Percentiles rank a stretch among this genome's conserved stretches.
Conservation (phyloP, 2,329 filamentous ascomycete species). For the Ceratocystis eucalypticola region DNA sequence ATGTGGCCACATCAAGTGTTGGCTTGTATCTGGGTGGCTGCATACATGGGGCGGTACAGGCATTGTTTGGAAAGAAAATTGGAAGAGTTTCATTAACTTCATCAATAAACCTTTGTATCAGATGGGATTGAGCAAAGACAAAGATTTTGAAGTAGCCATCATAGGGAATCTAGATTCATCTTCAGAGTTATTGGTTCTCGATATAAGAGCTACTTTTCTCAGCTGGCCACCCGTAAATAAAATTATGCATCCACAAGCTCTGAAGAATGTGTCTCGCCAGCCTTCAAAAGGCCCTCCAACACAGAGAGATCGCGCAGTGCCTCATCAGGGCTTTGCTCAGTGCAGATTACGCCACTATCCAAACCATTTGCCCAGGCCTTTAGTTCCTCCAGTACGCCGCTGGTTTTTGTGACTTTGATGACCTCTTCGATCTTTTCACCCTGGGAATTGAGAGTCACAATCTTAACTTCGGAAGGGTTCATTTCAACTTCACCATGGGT, state of each 20-base stretch:
- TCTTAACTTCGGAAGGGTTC: conserved; percentile 32
- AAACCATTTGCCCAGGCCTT: conserved; percentile 46
- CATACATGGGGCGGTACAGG: too few relatives aligned
- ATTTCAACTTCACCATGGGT: conserved; percentile 44
- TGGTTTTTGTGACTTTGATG: conserved; percentile 26
- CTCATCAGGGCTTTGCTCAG: conserved; percentile 42
- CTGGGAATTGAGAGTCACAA: conserved; percentile 26
- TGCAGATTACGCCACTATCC: conserved; percentile 33
- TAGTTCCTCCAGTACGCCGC: conserved; percentile 46
- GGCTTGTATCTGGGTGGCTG: too few relatives aligned
- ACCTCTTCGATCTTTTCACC: conserved; percentile 24
- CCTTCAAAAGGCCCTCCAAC: conserved; percentile 28
- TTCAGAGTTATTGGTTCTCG: too few relatives aligned
- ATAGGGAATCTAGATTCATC: too few relatives aligned
- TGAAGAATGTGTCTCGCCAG: conserved; percentile 14
- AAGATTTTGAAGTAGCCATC: too few relatives aligned
- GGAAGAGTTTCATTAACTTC: too few relatives aligned
- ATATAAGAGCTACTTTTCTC: too few relatives aligned
- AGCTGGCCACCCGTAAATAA: too few relatives aligned
- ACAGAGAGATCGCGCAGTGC: conserved; percentile 49
- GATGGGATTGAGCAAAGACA: too few relatives aligned
- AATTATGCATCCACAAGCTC: conserved; percentile 5
- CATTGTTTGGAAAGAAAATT: too few relatives aligned
- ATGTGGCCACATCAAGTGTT: too few relatives aligned
- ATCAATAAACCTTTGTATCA: too few relatives aligned